phyloP scores from a whole-genome alignment of 2,329 filamentous ascomycete genomes.

The Trichoderma guizhouense region DNA sequence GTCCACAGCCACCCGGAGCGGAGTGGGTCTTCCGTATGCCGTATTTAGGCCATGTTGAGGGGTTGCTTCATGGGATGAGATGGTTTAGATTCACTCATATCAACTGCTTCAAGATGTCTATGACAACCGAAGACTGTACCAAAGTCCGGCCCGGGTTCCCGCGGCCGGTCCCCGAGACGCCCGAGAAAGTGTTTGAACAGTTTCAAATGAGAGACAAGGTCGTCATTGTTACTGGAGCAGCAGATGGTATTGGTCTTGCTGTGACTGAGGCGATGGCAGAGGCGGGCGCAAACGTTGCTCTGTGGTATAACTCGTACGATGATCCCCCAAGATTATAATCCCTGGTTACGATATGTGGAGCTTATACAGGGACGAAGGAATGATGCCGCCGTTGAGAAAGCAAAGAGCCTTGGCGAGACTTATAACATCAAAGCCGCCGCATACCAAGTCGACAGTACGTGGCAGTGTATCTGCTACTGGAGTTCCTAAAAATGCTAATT shows the following conservation, averaged over 20 bases:
- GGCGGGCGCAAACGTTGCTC: background rate
- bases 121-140: slow-evolving; percentile 5
- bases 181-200: slow-evolving; percentile 2
- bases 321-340: too few species aligned
- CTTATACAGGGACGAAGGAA: background rate
- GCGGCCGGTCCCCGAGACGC: background rate
- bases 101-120: background rate
- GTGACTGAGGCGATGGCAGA: slow-evolving; percentile 1
- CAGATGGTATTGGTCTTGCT: slow-evolving; percentile 4
- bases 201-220: slow-evolving; percentile 10
- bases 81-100: background rate
- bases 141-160: background rate
- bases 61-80: background rate
- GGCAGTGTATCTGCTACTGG: background rate
- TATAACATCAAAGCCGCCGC: background rate
- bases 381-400: background rate
- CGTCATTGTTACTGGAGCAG: background rate
- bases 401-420: background rate
- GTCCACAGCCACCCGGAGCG: background rate
- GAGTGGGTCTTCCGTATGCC: background rate
- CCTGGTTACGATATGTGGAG: too few species aligned
- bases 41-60: background rate
- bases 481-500: background rate
- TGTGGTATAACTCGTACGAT: slow-evolving; percentile 8
- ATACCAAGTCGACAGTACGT: background rate